phyloP scores from a whole-genome alignment of 345 rosid genomes.

The Eucalyptus fibrosa region DNA sequence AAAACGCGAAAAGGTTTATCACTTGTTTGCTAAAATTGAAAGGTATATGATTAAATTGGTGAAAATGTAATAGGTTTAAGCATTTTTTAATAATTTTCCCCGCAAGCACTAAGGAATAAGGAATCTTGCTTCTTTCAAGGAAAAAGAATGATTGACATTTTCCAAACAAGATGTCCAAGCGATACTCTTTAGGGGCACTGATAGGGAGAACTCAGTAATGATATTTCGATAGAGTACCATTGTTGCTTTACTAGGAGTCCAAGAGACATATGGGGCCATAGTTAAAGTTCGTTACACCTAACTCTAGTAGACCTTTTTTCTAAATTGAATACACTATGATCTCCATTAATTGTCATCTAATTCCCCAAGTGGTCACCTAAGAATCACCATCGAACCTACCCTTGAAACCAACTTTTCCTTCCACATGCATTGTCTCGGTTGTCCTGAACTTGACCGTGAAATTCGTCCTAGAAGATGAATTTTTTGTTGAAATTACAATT shows the following conservation, averaged over 20 bases:
- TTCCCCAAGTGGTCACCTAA: background rate
- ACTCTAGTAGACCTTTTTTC: background rate
- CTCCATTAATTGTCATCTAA: background rate
- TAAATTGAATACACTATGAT: background rate
- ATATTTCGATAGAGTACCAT: background rate
- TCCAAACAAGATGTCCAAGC: background rate
- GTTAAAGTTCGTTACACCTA: background rate
- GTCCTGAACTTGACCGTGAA: background rate
- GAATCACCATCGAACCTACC: background rate
- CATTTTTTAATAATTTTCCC: background rate
- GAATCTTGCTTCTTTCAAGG: background rate
- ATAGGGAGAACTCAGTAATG: background rate
- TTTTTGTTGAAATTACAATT: background rate
- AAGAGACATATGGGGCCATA: background rate
- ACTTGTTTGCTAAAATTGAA: no score
- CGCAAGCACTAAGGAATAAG: background rate
- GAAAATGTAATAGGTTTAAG: no score
- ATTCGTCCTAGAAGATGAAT: background rate
- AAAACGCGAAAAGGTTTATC: accelerated
- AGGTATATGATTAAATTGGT: accelerated
- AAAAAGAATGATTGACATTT: background rate
- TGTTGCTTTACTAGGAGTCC: background rate
- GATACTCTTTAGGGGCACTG: background rate
- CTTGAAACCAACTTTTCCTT: background rate
- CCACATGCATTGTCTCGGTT: background rate